Base-by-base conservation (phyloP, 2,329 filamentous ascomycete species). In the Claviceps sorghi region DNA sequence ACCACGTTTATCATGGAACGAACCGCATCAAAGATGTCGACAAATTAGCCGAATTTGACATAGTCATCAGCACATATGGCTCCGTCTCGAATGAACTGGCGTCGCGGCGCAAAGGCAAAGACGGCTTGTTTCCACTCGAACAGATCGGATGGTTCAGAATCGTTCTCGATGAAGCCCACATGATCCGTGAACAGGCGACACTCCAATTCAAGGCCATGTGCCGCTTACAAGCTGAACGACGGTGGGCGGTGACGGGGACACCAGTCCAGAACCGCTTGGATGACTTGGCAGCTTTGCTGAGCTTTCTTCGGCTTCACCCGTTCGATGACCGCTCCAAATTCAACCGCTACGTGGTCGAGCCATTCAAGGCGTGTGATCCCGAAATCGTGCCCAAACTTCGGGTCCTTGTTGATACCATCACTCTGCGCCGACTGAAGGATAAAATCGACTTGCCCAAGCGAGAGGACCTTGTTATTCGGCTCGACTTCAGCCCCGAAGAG, bases 221-320 rank as follows among this genome's bases (percentile, higher is more conserved):
- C 57, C 78, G 80, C 21, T 73, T 97, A 2, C 77, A 86, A 55
- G 87, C 89, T 2, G 79, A 86, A 62, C 81, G 90, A 34, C 83
- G 90, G 36, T 98, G 93, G 93, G 91, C 90, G 2, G 88, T 97
- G n/a, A 97, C 93, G 0, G 93, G 91, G 52, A 97, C 93, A 0
- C 93, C 90, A 0, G 87, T 97, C 9, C 91, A 97, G 67, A 98
- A 98, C 63, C 83, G 87, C 4, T 75, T 97, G 2, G 89, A 94
- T 58, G 93, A 98, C 64, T 75, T 97, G 22, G 86, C 88, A 15
- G 86, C 91, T 1, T 73, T 97, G 2, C 82, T 95, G 54, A 86
- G 84, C 34, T 97, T 97, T 62, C 72, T 97, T 43, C 82, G 86
- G 15, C 73, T 97, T 15, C 82, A 82, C 60, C 91, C 91, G 0